These are phyloP conservation scores for Tubosaeta sp. DNA, from an alignment of 768 basidiomycete species.

Conservation along the genomic window DNA sequence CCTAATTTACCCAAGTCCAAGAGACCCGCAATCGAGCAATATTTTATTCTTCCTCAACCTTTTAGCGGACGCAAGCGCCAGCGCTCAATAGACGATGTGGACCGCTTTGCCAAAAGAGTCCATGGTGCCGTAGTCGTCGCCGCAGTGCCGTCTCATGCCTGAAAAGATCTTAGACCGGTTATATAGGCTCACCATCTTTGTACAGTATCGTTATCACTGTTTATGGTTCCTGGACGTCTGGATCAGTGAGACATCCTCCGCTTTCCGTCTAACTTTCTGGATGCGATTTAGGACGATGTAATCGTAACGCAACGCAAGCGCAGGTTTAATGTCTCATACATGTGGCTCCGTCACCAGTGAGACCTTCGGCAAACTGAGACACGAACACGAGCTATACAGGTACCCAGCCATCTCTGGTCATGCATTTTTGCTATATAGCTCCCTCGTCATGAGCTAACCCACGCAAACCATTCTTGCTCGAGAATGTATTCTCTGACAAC, in stretches of 20 bases:
- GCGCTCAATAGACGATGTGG: slow-evolving; percentile 25
- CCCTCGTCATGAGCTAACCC: not conserved
- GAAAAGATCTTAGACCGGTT: slow-evolving; percentile 1
- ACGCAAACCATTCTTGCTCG: not conserved
- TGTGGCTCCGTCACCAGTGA: not conserved
- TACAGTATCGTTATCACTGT: slow-evolving; percentile 28
- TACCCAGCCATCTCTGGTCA: not conserved
- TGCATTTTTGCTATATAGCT: slow-evolving; percentile 1
- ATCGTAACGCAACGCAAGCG: not conserved
- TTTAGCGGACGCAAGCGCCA: slow-evolving; percentile 23
- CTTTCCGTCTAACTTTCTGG: not conserved
- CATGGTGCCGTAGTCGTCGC: slow-evolving; percentile 11
- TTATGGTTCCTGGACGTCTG: slow-evolving; percentile 8
- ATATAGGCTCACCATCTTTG: slow-evolving; percentile 13
- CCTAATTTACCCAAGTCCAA: slow-evolving; percentile 18
- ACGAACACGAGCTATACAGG: not conserved
- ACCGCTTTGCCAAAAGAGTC: slow-evolving; percentile 21
- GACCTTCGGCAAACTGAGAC: slow-evolving; percentile 10
- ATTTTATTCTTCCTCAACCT: slow-evolving; percentile 29
- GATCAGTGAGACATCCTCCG: not conserved
- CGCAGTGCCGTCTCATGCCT: slow-evolving; percentile 15
- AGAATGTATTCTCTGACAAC: slow-evolving; percentile 4
- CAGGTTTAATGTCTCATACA: slow-evolving; percentile 7
- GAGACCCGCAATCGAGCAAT: slow-evolving; percentile 36
- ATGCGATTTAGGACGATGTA: not conserved